A percentile compares a stretch with the other conserved stretches of the same genome.
These are phyloP conservation scores for Tetrapisispora iriomotensis DNA, from an alignment of 805 yeast genomes.

Conservation along the genomic window DNA sequence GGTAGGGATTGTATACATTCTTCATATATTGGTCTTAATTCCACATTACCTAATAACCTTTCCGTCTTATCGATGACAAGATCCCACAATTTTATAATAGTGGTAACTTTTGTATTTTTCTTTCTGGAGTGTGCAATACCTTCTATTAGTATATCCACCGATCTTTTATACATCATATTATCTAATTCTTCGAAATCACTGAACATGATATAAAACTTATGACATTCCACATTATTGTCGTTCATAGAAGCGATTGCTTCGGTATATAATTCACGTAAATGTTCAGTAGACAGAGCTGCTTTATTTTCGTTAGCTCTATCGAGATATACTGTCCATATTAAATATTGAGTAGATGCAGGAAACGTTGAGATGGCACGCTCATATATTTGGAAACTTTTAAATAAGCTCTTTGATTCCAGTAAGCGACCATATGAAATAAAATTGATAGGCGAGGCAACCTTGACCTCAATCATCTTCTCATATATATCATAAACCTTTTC, in stretches of 20 bases:
- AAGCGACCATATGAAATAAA: constrained; percentile 59
- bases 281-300: constrained; percentile 33
- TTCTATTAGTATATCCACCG: constrained; percentile 42
- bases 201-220: constrained; percentile 44
- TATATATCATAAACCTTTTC: constrained; percentile 33
- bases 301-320: constrained; percentile 35
- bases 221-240: constrained; percentile 28
- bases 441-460: constrained; percentile 58
- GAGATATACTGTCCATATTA: constrained; percentile 65
- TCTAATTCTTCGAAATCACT: constrained; percentile 49
- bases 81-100: constrained; percentile 35
- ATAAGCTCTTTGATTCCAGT: constrained; percentile 38
- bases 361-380: constrained; percentile 62
- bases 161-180: constrained; percentile 40
- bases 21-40: constrained; percentile 41
- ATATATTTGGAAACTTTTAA: constrained; percentile 44
- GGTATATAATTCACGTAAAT: constrained; percentile 68
- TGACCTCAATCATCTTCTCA: constrained; percentile 45
- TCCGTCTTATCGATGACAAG: constrained; percentile 34
- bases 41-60: constrained; percentile 32
- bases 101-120: constrained; percentile 7
- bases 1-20: constrained; percentile 42
- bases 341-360: constrained; percentile 43
- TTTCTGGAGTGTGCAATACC: constrained; percentile 19
- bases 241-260: constrained; percentile 50